Percentiles rank a stretch among this genome's conserved stretches.
Conservation (phyloP, 169 alveolate species). For the Plasmodium cynomolgi region DNA sequence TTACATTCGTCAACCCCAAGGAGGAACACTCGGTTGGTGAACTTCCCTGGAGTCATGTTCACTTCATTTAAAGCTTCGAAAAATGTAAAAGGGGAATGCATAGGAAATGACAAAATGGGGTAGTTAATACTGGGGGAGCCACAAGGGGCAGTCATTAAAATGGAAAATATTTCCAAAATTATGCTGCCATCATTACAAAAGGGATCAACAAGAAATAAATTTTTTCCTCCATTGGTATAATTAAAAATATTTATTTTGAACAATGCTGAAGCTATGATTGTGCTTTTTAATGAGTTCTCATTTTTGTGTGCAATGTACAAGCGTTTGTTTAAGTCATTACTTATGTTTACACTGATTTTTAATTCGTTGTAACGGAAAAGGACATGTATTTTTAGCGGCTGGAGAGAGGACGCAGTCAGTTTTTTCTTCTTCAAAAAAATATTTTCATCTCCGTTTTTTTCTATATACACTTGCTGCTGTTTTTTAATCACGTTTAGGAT, state of each 20-base stretch:
- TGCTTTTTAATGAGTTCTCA: conserved; percentile 49
- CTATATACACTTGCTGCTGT: conserved; percentile 73
- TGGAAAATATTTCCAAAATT: conserved; percentile 15
- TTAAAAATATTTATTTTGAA: conserved; percentile 29
- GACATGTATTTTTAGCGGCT: conserved; percentile 60
- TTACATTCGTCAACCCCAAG: conserved; percentile 49
- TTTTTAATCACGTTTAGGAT: conserved; percentile 53
- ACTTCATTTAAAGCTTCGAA: conserved; percentile 54
- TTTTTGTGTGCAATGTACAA: conserved; percentile 31
- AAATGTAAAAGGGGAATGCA: conserved; percentile 61
- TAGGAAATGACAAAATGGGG: conserved; percentile 51
- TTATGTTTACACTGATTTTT: conserved; percentile 47
- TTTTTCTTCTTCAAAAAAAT: conserved; percentile 64
- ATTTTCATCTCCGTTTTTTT: conserved; percentile 72
- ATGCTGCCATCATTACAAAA: conserved; percentile 67
- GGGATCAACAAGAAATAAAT: conserved; percentile 49
- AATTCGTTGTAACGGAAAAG: conserved; percentile 59
- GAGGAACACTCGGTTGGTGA: conserved; percentile 21
- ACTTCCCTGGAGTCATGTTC: not conserved
- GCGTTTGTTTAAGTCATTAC: conserved; percentile 57
- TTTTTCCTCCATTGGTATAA: conserved; percentile 25
- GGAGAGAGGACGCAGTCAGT: conserved; percentile 8
- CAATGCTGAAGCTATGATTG: conserved; percentile 51
- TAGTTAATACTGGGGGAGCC: conserved; percentile 71
- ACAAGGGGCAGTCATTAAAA: conserved; percentile 35